Conservation (phyloP, 1,284 basidiomycete species). For the Cutaneotrichosporon sp. region DNA sequence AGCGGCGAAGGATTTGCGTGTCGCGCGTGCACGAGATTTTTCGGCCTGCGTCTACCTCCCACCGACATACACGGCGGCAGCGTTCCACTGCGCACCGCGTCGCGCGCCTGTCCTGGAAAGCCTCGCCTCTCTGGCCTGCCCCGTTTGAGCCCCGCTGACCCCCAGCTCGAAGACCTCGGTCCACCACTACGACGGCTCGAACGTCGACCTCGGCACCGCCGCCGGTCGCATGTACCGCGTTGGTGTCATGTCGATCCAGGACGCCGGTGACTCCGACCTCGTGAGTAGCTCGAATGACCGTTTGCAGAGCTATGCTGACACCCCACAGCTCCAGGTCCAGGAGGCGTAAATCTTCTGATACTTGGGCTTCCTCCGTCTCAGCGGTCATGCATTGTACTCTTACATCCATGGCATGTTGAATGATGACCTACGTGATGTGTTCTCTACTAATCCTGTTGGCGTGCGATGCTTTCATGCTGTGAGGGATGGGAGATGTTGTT, state of each 20-base stretch:
- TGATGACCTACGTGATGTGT: conserved; percentile 3
- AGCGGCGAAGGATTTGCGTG: not conserved
- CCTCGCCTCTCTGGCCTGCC: not conserved
- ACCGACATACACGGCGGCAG: too few species aligned
- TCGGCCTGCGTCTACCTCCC: too few species aligned
- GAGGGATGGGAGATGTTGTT: not conserved
- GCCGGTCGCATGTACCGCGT: conserved; percentile 99
- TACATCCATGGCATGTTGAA: conserved; percentile 5
- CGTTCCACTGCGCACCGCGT: too few species aligned
- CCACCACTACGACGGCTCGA: conserved; percentile 95
- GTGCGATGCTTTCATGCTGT: not conserved
- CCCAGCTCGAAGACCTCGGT: conserved; percentile 86
- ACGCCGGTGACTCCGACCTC: conserved; percentile 97
- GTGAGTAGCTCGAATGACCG: conserved; percentile 43
- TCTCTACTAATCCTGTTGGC: not conserved
- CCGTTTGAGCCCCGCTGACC: conserved; percentile 4
- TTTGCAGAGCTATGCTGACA: not conserved
- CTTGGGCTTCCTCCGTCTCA: conserved; percentile 2
- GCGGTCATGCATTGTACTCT: conserved; percentile 10
- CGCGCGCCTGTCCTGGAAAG: too few species aligned
- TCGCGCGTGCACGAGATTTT: not conserved
- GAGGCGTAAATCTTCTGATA: conserved; percentile 32
- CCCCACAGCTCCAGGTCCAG: conserved; percentile 44
- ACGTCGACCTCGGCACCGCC: conserved; percentile 97
- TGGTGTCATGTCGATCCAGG: conserved; percentile 96